phyloP scores from a whole-genome alignment of 305 asterid genomes.

The Withania somnifera region DNA sequence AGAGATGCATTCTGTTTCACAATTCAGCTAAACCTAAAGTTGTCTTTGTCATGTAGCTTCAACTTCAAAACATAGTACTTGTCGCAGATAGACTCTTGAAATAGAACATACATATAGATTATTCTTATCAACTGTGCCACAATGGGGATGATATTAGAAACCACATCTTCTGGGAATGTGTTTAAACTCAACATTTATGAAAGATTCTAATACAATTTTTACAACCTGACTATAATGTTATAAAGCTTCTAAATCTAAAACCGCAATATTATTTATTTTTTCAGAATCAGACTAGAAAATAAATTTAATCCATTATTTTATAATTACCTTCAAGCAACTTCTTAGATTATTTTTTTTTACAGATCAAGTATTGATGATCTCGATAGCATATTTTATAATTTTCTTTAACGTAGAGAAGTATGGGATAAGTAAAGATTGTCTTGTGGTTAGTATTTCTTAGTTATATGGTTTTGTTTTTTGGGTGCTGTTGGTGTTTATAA shows the following conservation, averaged over 20 bases:
- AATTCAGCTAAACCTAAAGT: too few relatives aligned
- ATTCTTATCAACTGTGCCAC: too few relatives aligned
- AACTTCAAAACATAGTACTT: too few relatives aligned
- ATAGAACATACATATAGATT: too few relatives aligned
- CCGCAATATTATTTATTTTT: background rate
- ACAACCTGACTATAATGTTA: background rate
- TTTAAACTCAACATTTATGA: too few relatives aligned
- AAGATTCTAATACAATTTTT: too few relatives aligned
- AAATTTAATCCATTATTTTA: background rate
- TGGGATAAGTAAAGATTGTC: constrained; percentile 96
- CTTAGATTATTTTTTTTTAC: constrained; percentile 35
- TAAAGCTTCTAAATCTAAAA: background rate
- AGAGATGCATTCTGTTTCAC: too few relatives aligned
- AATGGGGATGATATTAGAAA: too few relatives aligned
- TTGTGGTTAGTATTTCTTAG: constrained; percentile 95
- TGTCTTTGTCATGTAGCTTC: too few relatives aligned
- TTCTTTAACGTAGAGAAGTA: constrained; percentile 95
- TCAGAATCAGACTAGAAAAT: background rate
- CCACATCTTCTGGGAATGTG: too few relatives aligned
- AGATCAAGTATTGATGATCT: constrained; percentile 93
- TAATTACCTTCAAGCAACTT: background rate
- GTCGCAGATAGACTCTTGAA: too few relatives aligned
- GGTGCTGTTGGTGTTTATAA: constrained; percentile 94
- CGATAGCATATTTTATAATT: constrained; percentile 81
- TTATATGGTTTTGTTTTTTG: constrained; percentile 96